Evolutionary conservation across 768 basidiomycete genomes (phyloP).

Genomic region (Kwoniella heveanensis): DNA sequence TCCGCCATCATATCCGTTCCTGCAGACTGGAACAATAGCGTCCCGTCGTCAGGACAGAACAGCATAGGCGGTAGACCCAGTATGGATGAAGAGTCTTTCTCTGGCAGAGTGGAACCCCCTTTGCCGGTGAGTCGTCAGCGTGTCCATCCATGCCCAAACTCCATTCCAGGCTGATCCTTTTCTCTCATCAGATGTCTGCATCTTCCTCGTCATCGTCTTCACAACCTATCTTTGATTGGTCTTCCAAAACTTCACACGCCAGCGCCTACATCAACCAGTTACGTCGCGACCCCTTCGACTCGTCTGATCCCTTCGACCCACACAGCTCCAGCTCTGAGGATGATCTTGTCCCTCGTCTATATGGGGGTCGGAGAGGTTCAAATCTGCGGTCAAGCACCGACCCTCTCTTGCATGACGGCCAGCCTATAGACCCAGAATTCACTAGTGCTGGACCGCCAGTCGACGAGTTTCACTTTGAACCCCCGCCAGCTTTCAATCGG

Average conservation of each 20-base stretch:
- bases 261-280: conserved; percentile 9
- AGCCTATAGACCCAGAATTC: conserved; percentile 30
- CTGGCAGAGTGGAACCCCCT: conserved; percentile 22
- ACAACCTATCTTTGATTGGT: conserved; percentile 36
- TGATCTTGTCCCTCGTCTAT: background rate
- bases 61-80: conserved; percentile 12
- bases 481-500: conserved; percentile 66
- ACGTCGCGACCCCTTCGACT: conserved; percentile 30
- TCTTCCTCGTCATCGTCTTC: conserved; percentile 42
- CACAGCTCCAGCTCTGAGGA: conserved; percentile 25
- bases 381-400: conserved; percentile 20
- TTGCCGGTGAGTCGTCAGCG: conserved; percentile 29
- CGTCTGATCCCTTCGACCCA: conserved; percentile 18
- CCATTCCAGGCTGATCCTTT: background rate
- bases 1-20: conserved; percentile 36
- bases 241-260: conserved; percentile 8
- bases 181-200: conserved; percentile 26
- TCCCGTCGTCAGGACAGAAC: conserved; percentile 15
- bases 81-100: conserved; percentile 15
- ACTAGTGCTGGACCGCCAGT: conserved; percentile 13
- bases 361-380: conserved; percentile 8
- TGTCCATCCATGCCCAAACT: background rate
- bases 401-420: conserved; percentile 21
- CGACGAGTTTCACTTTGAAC: conserved; percentile 23
- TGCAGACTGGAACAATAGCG: conserved; percentile 26